Evolutionary conservation across 306 rosid genomes (phyloP).

Genomic region (Trifolium dubium): DNA sequence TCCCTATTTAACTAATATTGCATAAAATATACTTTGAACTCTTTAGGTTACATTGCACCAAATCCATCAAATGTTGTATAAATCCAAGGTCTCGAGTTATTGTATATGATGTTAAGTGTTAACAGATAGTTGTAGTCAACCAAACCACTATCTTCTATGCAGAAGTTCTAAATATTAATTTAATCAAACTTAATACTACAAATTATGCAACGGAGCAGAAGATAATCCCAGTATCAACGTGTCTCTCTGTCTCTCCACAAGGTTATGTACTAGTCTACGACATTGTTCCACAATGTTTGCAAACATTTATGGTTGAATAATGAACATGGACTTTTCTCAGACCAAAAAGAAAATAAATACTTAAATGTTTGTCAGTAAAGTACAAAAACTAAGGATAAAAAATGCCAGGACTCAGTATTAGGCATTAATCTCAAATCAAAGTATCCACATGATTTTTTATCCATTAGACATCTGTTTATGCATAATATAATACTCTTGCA

Average conservation of each 20-base stretch:
- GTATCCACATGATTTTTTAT: constrained; percentile 44
- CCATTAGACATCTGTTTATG: constrained; percentile 36
- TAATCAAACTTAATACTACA: constrained; percentile 8
- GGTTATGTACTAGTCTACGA: constrained; percentile 34
- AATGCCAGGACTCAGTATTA: constrained; percentile 39
- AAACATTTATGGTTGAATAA: constrained; percentile 36
- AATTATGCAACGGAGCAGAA: constrained; percentile 21
- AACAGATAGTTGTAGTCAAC: constrained; percentile 20
- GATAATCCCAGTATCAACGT: neutral
- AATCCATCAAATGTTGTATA: constrained; percentile 35
- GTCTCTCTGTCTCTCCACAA: constrained; percentile 17
- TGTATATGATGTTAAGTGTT: constrained; percentile 16
- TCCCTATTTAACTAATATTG: constrained; percentile 15
- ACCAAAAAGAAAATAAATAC: constrained; percentile 27
- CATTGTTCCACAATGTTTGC: constrained; percentile 42
- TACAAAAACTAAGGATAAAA: constrained; percentile 35
- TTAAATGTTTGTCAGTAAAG: constrained; percentile 33
- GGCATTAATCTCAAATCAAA: constrained; percentile 32
- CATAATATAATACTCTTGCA: constrained; percentile 43
- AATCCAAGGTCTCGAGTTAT: constrained; percentile 28
- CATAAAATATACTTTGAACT: constrained; percentile 22
- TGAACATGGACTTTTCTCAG: constrained; percentile 35
- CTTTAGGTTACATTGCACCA: constrained; percentile 49
- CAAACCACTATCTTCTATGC: constrained; percentile 40
- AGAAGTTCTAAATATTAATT: constrained; percentile 35